Evolutionary conservation across 192 early-diverging fungal species (phyloP).

Genomic region (Chytriomyces sp.): DNA sequence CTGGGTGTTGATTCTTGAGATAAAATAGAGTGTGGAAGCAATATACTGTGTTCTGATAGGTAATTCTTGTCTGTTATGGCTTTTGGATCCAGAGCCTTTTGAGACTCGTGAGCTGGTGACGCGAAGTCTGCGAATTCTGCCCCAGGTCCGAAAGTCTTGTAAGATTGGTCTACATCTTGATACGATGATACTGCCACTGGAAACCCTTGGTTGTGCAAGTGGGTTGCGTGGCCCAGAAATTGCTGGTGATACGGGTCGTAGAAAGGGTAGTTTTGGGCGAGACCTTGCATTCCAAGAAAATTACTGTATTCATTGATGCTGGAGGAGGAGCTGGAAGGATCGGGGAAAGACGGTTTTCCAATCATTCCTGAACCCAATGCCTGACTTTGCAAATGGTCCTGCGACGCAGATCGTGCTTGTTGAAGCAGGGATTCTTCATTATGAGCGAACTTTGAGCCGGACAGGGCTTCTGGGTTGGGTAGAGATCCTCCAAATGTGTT

Average conservation of each 20-base stretch:
- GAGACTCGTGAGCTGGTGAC: neutral
- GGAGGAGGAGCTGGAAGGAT: conserved; percentile 11
- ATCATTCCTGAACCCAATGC: conserved; percentile 20
- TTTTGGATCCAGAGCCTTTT: neutral
- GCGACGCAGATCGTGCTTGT: neutral
- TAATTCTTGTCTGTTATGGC: neutral
- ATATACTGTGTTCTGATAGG: neutral
- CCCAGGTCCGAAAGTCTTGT: too few species aligned
- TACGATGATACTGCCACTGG: neutral
- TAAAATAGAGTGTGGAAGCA: neutral
- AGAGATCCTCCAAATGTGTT: too few species aligned
- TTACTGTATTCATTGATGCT: conserved; percentile 13
- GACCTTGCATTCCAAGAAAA: neutral
- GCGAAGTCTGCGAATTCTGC: neutral
- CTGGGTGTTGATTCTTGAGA: too few species aligned
- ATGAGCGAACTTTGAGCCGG: too few species aligned
- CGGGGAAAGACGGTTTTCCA: conserved; percentile 5
- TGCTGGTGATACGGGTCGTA: conserved; percentile 13
- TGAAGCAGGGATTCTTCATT: too few species aligned
- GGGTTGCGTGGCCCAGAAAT: neutral
- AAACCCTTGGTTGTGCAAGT: neutral
- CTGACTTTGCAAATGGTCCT: neutral
- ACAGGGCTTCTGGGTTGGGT: too few species aligned
- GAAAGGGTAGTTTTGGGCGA: conserved; percentile 1
- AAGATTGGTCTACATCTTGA: neutral